Evolutionary conservation across 345 rosid species (phyloP), one percentile per base, ranked within the genome.

Genomic region (Rhodamnia argentea): DNA sequence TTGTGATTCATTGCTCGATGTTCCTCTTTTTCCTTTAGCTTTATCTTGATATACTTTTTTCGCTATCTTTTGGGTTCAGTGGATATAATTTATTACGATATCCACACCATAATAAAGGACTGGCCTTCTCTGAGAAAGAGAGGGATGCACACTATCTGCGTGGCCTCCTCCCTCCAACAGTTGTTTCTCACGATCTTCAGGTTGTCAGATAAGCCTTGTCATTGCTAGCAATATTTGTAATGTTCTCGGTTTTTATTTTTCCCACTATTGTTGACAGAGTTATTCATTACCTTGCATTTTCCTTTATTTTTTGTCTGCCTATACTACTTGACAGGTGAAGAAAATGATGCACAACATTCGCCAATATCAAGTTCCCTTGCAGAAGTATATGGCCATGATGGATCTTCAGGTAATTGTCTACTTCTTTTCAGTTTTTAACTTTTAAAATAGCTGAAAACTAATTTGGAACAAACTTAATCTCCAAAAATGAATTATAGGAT

Each of bases 61-160:
- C 3, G 2, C 51, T 83, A 7, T 83, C 51, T 83, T 87, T 90
- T 24, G 26, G 22, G 15, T 83, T 52, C 94, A 96, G 99, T 86
- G 99, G 99, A 6, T 97, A 96, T 91, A 88, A 96, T n/a, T 90
- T 97, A 94, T 90, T 97, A 91, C 94, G 99, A 85, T 97, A 96
- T 91, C 99, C 99, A 44, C 99, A 95, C 88, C 97, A 96, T 91
- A 96, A 97, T 90, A 97, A 97, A 87, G 99, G 99, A 52, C 97
- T 97, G 88, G 99, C 98, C 85, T 97, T 97, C 90, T 90, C 85
- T 81, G 92, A 91, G 78, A 93, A 92, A 87, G 99, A 97, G 92
- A 92, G 99, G 89, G 92, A 94, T 90, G 94, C 98, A 54, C 98
- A 96, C 89, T 97, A 96, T 90, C 91, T 97, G 90, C 93, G 95